Base-by-base conservation (phyloP, 2,329 filamentous ascomycete species). In the Aspergillus flavus region DNA sequence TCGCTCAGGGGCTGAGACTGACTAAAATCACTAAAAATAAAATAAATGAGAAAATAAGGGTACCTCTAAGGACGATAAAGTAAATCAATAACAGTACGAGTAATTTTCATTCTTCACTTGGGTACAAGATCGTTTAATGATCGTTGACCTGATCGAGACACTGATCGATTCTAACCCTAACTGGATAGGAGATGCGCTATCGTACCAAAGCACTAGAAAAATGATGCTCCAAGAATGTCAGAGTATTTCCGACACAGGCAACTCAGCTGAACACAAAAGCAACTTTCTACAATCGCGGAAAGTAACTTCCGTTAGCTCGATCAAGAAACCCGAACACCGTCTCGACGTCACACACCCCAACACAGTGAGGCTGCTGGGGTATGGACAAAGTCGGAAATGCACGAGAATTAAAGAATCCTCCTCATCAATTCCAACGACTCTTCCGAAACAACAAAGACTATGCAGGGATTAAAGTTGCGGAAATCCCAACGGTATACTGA, bases 401-500 rank as follows among this genome's bases (percentile, higher is more conserved):
- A 55, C 52, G n/a, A 26, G 6, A 54, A 54, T 36, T 32, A 3
- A 54, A 34, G 28, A 32, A 34, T 36, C 9, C 50, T 14, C 16
- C 48, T 53, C 50, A 53, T 28, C 50, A 53, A 30, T 53, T 55
- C 32, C 6, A n/a, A 26, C 52, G 52, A 55, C 23, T 10, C 14
- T 36, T 26, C 32, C 5, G 28, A 21, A 23, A 52, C 11, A n/a
- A n/a, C 7, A 34, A 14, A 34, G n/a, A 23, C 9, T 26, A 50
- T 55, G 36, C 58, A 55, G 50, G 50, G 50, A 46, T 46, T 50
- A 41, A 43, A 60, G 36, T 50, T 39, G 36, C 58, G 43, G 19
- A 41, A 60, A 11, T 41, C 36, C 58, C 58, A 53, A 54, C 50
- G 16, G 58, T 52, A 60, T 60, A 32, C 34, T 26, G 39, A 21